These are phyloP conservation scores for Phaffia rhodozyma DNA, from an alignment of 1,284 basidiomycete genomes.

Conservation along the genomic window DNA sequence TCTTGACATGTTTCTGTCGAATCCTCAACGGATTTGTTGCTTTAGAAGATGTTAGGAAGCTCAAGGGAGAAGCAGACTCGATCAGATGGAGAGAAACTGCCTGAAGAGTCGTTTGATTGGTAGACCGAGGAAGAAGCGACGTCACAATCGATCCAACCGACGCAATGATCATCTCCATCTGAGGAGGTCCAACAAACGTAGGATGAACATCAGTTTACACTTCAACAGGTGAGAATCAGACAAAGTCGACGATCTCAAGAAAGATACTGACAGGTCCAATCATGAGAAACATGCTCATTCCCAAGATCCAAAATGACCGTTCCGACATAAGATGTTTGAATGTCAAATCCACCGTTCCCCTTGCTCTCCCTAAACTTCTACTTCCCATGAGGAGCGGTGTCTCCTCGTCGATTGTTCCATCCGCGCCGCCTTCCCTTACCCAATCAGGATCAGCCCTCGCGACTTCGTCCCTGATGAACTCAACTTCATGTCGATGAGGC, in stretches of 20 bases:
- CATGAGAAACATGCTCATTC: slow-evolving; percentile 5
- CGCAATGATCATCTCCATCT: slow-evolving; percentile 12
- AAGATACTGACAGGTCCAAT: slow-evolving; percentile 9
- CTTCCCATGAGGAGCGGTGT: slow-evolving; percentile 5
- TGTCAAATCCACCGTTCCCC: slow-evolving; percentile 2
- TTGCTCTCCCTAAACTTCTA: background rate
- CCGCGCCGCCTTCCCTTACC: background rate
- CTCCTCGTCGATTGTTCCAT: background rate
- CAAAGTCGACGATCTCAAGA: background rate
- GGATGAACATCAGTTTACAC: background rate
- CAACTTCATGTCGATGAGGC: slow-evolving; percentile 1
- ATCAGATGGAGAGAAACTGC: background rate
- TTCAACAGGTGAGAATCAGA: no score
- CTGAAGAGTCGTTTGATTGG: background rate
- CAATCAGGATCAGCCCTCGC: background rate
- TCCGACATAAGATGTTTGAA: background rate
- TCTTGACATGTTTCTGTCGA: slow-evolving; percentile 10
- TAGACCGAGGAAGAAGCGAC: background rate
- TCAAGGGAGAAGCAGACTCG: background rate
- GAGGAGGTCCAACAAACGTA: background rate
- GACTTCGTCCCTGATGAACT: slow-evolving; percentile 4
- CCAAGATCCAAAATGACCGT: slow-evolving; percentile 8
- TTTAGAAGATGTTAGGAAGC: background rate
- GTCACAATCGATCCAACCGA: slow-evolving; percentile 1
- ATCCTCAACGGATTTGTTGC: slow-evolving; percentile 6